Evolutionary conservation across 768 basidiomycete genomes (phyloP), one percentile per base, ranked within the genome.

Genomic region (Boletellus ananas): DNA sequence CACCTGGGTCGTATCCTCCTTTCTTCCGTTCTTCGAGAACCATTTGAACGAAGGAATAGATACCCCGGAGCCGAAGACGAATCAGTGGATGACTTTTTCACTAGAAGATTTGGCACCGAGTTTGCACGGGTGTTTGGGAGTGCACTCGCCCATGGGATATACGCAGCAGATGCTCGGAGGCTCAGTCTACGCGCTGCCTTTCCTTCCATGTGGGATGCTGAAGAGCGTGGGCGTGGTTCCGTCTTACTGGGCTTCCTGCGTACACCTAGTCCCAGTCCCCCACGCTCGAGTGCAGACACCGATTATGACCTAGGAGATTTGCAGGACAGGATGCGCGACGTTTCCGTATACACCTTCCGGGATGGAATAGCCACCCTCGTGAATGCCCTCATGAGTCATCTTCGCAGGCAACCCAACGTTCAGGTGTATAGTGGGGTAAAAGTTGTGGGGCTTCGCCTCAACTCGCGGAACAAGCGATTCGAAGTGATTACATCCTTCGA

Each of bases 111-210:
- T 49, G 90, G 91, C 0, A 64, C 74, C 6, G 67, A 74, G 2
- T 79, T 94, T 58, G 91, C 94, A 1, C 78, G 82, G 14, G 76
- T 79, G 3, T 76, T 97, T 47, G 83, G 87, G 62, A 90, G 77
- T 31, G 86, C 94, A 0, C 72, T 96, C 50, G 81, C 93, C 1
- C 94, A 96, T 60, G 95, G 95, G 0, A 88, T 98, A 48, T 97
- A 97, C 63, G 93, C 92, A 1, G 81, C 91, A 0, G 92, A 95
- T 59, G 80, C 93, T 2, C 72, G 87, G 3, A 59, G 72, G 35
- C 69, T 98, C 16, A 90, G 89, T 51, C 73, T 92, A 3, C 79
- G 85, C 3, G 77, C 91, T 2, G 80, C 90, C 1, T 91, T 96
- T 60, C 86, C 90, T 0, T 70, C 73, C 3, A 56, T 96, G 46